Evolutionary conservation across 1,284 basidiomycete genomes (phyloP).

Genomic region (Microbotryomycetes sp.): DNA sequence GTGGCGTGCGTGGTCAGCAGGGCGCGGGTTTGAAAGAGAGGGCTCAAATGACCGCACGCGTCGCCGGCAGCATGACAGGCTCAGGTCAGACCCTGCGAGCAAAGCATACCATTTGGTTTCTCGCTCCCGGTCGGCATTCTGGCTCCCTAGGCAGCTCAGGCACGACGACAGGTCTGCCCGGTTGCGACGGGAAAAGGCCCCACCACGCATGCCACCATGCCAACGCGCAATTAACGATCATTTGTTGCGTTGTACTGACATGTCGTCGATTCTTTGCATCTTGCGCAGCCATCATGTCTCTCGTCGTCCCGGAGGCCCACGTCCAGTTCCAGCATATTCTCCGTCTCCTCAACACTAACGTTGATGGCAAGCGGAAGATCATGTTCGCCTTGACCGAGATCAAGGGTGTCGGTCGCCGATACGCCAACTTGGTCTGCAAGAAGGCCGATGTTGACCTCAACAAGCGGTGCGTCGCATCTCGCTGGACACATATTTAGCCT

Average conservation of each 20-base stretch:
- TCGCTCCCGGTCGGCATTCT: no score
- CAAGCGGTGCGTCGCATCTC: slow-evolving; percentile 72
- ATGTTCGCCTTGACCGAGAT: slow-evolving; percentile 97
- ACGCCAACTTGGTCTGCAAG: slow-evolving; percentile 99
- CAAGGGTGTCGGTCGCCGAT: slow-evolving; percentile 99
- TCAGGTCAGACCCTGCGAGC: no score
- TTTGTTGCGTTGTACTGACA: no score
- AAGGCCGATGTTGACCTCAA: slow-evolving; percentile 98
- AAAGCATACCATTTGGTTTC: no score
- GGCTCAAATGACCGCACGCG: no score
- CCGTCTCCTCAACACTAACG: slow-evolving; percentile 99
- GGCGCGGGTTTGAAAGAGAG: no score
- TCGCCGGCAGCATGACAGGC: no score
- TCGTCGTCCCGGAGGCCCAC: slow-evolving; percentile 85
- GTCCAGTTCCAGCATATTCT: slow-evolving; percentile 84
- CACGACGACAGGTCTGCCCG: no score
- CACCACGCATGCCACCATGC: no score
- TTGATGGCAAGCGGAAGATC: slow-evolving; percentile 97
- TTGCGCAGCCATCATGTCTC: slow-evolving; percentile 51
- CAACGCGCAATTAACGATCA: no score
- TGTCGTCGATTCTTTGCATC: not conserved
- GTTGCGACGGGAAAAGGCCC: no score
- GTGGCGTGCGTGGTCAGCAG: not conserved
- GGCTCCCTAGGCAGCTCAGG: no score
- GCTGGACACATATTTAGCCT: not conserved